Evolutionary conservation across 148 eudicot genomes (phyloP).

Genomic region (Vaccinium myrtillus): DNA sequence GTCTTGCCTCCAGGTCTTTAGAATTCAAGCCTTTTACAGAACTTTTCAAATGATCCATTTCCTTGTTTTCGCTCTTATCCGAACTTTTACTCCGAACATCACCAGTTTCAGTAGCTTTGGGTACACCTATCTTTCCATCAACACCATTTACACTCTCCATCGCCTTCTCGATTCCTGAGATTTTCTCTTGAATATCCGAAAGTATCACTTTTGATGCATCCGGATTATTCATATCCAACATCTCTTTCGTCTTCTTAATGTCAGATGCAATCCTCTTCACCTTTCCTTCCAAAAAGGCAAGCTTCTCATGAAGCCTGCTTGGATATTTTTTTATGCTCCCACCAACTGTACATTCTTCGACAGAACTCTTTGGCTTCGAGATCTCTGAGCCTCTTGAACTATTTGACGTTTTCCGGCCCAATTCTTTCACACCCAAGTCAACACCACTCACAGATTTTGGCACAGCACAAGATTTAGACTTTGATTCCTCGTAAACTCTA

Average conservation of each 20-base stretch:
- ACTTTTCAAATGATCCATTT: slow-evolving; percentile 27
- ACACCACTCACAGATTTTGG: neutral
- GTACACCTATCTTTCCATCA: slow-evolving; percentile 19
- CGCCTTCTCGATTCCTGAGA: slow-evolving; percentile 89
- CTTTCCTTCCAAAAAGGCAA: slow-evolving; percentile 85
- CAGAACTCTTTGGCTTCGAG: slow-evolving; percentile 33
- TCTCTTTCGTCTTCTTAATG: slow-evolving; percentile 86
- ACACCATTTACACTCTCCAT: slow-evolving; percentile 53
- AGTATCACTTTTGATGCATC: slow-evolving; percentile 73
- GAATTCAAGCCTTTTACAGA: slow-evolving; percentile 52
- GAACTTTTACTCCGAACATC: neutral
- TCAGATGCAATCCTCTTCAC: slow-evolving; percentile 90
- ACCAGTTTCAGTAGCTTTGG: slow-evolving; percentile 20
- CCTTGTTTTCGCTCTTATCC: slow-evolving; percentile 17
- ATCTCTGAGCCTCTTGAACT: slow-evolving; percentile 19
- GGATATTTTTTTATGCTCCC: slow-evolving; percentile 44
- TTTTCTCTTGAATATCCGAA: slow-evolving; percentile 80
- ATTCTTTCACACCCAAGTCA: slow-evolving; percentile 23
- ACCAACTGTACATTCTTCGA: slow-evolving; percentile 30
- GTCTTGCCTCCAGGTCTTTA: slow-evolving; percentile 75
- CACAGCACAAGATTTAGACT: slow-evolving; percentile 16
- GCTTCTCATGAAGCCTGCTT: slow-evolving; percentile 79
- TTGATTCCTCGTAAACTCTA: slow-evolving; percentile 8
- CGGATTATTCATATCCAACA: slow-evolving; percentile 77
- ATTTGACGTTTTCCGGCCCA: slow-evolving; percentile 17